Evolutionary conservation across 2,329 filamentous ascomycete species (phyloP).

Genomic region (Penicillium frequentans): DNA sequence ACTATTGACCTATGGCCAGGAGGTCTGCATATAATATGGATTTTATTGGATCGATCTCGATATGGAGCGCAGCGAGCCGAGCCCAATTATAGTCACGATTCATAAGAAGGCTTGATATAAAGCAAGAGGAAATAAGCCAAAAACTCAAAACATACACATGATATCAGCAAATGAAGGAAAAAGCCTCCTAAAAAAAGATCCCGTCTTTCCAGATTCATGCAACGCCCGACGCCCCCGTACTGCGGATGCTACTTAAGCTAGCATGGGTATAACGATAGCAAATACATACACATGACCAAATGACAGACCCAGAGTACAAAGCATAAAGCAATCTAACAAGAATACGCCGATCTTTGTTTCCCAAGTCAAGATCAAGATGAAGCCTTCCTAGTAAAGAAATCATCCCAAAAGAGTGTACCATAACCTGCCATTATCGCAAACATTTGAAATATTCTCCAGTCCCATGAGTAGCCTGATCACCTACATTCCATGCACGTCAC

Average conservation of each 20-base stretch:
- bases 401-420: neutral
- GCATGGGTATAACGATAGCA: conserved; percentile 22
- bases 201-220: neutral
- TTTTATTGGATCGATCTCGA: neutral
- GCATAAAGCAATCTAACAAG: neutral
- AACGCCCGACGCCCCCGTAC: conserved; percentile 18
- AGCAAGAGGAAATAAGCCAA: neutral
- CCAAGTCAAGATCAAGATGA: neutral
- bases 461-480: neutral
- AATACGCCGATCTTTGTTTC: neutral
- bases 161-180: neutral
- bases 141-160: neutral
- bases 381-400: neutral
- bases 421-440: too few species aligned
- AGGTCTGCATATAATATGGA: neutral
- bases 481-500: neutral
- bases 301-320: neutral
- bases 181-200: neutral
- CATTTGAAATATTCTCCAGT: neutral
- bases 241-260: conserved; percentile 12
- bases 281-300: neutral
- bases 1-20: neutral
- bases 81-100: neutral
- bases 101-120: conserved; percentile 6
- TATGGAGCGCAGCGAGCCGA: neutral